Conservation (phyloP, 2,329 filamentous ascomycete species). For the Aspergillus neoniger region DNA sequence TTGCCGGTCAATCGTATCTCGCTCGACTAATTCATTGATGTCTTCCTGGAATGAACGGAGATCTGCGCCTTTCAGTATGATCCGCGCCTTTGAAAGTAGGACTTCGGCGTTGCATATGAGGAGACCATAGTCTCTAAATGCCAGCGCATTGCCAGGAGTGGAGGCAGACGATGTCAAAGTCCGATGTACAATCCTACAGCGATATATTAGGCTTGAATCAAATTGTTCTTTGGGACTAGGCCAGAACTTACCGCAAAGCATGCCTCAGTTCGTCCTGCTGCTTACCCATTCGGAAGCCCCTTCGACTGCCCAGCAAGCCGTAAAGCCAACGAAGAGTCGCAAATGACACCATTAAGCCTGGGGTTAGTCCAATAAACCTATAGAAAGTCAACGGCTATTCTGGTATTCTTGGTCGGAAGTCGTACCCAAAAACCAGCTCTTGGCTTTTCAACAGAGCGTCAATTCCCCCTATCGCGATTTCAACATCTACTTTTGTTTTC, state of each 20-base stretch:
- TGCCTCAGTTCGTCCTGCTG: slow-evolving; percentile 72
- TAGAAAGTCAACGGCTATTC: slow-evolving; percentile 15
- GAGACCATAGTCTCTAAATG: slow-evolving; percentile 90
- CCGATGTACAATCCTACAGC: slow-evolving; percentile 73
- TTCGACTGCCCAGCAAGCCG: slow-evolving; percentile 68
- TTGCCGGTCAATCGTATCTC: slow-evolving; percentile 75
- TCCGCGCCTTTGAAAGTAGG: slow-evolving; percentile 68
- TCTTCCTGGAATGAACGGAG: slow-evolving; percentile 87
- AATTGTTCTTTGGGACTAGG: background rate
- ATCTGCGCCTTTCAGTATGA: slow-evolving; percentile 71
- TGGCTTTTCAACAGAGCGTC: slow-evolving; percentile 93
- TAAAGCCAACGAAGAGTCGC: slow-evolving; percentile 72
- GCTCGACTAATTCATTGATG: slow-evolving; percentile 78
- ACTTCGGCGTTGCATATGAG: slow-evolving; percentile 88
- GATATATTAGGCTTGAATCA: slow-evolving; percentile 7
- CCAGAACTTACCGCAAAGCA: slow-evolving; percentile 63
- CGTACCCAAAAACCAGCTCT: slow-evolving; percentile 82
- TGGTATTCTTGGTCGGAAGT: background rate
- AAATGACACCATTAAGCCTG: slow-evolving; percentile 84
- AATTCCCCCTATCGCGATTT: slow-evolving; percentile 93
- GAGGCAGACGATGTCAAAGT: slow-evolving; percentile 70
- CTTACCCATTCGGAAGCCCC: slow-evolving; percentile 65
- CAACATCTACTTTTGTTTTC: slow-evolving; percentile 98
- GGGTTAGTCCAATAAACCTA: slow-evolving; percentile 89
- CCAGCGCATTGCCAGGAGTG: slow-evolving; percentile 71